Conservation (phyloP, 2,329 filamentous ascomycete species). For the Hypoxylon sp. region DNA sequence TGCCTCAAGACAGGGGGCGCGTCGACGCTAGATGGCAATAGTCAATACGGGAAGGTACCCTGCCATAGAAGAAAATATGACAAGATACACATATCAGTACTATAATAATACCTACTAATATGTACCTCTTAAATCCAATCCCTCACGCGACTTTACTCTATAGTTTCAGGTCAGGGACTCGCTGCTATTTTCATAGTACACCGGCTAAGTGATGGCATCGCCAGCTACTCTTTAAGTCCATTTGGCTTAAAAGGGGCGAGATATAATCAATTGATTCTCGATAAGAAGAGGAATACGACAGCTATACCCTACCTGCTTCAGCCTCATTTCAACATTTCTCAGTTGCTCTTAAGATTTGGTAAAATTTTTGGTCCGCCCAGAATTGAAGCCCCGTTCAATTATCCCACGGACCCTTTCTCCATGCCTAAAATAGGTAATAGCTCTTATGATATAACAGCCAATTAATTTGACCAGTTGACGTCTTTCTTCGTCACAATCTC, state of each 20-base stretch:
- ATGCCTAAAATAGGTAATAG: constrained; percentile 18
- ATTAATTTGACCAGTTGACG: constrained; percentile 14
- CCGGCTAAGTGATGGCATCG: neutral
- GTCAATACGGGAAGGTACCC: constrained; percentile 35
- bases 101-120: too few species aligned
- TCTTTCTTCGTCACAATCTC: neutral
- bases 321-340: constrained; percentile 36
- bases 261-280: constrained; percentile 1
- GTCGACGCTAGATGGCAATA: constrained; percentile 19
- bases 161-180: constrained; percentile 34
- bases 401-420: constrained; percentile 26
- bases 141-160: constrained; percentile 35
- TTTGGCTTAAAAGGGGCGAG: neutral
- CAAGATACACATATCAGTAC: constrained; percentile 14
- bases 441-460: constrained; percentile 17
- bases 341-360: constrained; percentile 18
- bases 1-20: constrained; percentile 18
- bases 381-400: constrained; percentile 28
- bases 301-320: constrained; percentile 18
- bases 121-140: constrained; percentile 20
- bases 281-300: neutral
- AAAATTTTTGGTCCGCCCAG: constrained; percentile 30
- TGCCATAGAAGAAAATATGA: constrained; percentile 3
- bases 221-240: neutral
- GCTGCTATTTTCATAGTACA: constrained; percentile 24